Percentiles rank a stretch among this genome's conserved stretches.
These are phyloP conservation scores for Emmonsia crescens DNA, from an alignment of 2,329 filamentous ascomycete species.

Conservation along the genomic window DNA sequence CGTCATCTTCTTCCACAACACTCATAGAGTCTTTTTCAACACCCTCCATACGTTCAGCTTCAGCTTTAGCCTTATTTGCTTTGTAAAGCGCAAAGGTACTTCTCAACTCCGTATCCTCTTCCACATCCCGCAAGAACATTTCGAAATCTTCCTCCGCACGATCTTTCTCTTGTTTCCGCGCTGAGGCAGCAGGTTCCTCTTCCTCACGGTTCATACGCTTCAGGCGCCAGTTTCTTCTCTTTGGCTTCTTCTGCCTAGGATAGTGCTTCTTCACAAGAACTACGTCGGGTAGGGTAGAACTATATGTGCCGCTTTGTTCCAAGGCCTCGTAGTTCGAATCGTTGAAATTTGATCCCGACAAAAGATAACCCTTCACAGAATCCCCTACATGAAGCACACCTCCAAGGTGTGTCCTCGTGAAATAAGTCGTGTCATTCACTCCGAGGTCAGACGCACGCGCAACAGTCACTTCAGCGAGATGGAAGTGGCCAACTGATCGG, in stretches of 20 bases:
- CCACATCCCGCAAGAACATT: conserved; percentile 91
- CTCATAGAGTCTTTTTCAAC: conserved; percentile 25
- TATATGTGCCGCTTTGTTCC: conserved; percentile 65
- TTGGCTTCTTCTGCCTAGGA: conserved; percentile 70
- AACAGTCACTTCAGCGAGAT: conserved; percentile 78
- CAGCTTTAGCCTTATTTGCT: conserved; percentile 43
- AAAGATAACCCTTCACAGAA: conserved; percentile 86
- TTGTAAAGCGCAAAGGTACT: conserved; percentile 82
- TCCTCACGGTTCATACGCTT: conserved; percentile 89
- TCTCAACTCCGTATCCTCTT: conserved; percentile 84
- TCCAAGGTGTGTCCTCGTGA: conserved; percentile 81
- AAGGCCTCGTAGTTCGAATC: conserved; percentile 73
- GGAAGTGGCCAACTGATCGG: conserved; percentile 65
- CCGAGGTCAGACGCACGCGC: conserved; percentile 80
- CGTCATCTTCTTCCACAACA: conserved; percentile 45
- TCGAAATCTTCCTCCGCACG: conserved; percentile 93
- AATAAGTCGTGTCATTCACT: conserved; percentile 76
- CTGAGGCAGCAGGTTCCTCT: conserved; percentile 44
- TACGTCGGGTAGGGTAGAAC: conserved; percentile 76
- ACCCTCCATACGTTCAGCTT: conserved; percentile 38
- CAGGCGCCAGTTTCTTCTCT: conserved; percentile 86
- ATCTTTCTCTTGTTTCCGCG: conserved; percentile 52
- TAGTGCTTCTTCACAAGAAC: conserved; percentile 97
- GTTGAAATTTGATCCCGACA: conserved; percentile 88
- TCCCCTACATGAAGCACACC: conserved; percentile 78